phyloP scores from a whole-genome alignment of 164 flowering plant genomes.

The Amborella trichopoda region DNA sequence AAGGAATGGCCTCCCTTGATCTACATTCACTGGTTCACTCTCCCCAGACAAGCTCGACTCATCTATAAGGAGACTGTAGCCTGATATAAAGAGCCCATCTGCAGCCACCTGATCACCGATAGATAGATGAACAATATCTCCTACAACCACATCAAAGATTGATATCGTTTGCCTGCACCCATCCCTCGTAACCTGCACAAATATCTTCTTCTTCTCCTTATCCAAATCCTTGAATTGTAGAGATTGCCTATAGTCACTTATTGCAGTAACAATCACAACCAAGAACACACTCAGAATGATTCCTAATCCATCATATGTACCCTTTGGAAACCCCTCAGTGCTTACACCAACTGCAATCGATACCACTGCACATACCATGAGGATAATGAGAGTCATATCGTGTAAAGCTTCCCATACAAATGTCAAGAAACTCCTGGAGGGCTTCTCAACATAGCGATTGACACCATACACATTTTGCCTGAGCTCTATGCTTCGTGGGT shows the following conservation, averaged over 20 bases:
- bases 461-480: slow-evolving; percentile 28
- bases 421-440: slow-evolving; percentile 26
- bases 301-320: slow-evolving; percentile 42
- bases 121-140: slow-evolving; percentile 34
- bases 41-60: slow-evolving; percentile 49
- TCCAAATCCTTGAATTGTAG: slow-evolving; percentile 37
- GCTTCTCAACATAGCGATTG: slow-evolving; percentile 34
- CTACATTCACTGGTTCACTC: slow-evolving; percentile 25
- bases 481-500: slow-evolving; percentile 11
- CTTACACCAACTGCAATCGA: slow-evolving; percentile 38
- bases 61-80: slow-evolving; percentile 32
- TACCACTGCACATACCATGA: slow-evolving; percentile 35
- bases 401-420: slow-evolving; percentile 51
- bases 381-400: slow-evolving; percentile 37
- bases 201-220: slow-evolving; percentile 36
- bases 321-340: slow-evolving; percentile 43
- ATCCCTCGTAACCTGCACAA: slow-evolving; percentile 33
- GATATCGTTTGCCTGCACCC: slow-evolving; percentile 31
- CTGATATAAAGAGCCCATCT: slow-evolving; percentile 36
- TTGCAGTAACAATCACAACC: slow-evolving; percentile 37
- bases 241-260: slow-evolving; percentile 43
- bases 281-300: slow-evolving; percentile 32
- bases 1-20: slow-evolving; percentile 30
- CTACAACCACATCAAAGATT: slow-evolving; percentile 38
- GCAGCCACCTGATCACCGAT: slow-evolving; percentile 51